Base-by-base conservation (phyloP, 495 filamentous ascomycete species). In the Cryomyces antarcticus region DNA sequence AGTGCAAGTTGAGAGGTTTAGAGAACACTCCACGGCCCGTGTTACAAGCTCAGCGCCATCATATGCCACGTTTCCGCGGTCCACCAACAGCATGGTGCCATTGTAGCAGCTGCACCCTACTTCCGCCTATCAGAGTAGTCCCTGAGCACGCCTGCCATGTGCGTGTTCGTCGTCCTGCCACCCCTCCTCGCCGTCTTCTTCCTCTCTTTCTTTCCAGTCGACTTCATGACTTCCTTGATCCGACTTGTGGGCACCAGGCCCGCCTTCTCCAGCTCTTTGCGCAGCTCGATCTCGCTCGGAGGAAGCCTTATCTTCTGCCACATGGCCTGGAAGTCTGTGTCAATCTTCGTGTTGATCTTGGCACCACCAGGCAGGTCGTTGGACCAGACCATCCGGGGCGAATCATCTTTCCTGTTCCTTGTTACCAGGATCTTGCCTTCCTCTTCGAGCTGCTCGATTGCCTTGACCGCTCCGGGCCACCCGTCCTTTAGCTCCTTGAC, bases 401-500 rank as follows among this genome's bases (percentile, higher is more conserved):
- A 72, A 49, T 82, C 78, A 53, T 96, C 92, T 62, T 96, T 96
- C 66, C 92, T 93, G 44, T 86, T 87, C 34, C 86, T 72, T 28
- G 80, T 79, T 11, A 93, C 80, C 13, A 95, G 65, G 9, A 96
- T 65, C 61, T 80, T 78, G 43, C 82, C 78, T 50, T 79, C 72
- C 13, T 59, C 59, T 66, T 96, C 89, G 43, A 96, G 63, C 49
- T 73, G 66, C 45, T 73, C 70, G 60, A 97, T 81, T 1, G 79
- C 69, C 11, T 76, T 70, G 37, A 83, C 73, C 47, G 81, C 86
- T 46, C 77, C 77, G 5, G 77, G 73, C 89, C 89, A 97, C 28
- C 92, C 92, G 53, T 97, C 89, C 57, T 88, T 87, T 28, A 97
- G 68, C 45, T 93, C 83, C 54, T 80, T 82, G 39, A 95, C 82